Base-by-base conservation (phyloP, 1,284 basidiomycete species). In the Heterobasidion occidentale region DNA sequence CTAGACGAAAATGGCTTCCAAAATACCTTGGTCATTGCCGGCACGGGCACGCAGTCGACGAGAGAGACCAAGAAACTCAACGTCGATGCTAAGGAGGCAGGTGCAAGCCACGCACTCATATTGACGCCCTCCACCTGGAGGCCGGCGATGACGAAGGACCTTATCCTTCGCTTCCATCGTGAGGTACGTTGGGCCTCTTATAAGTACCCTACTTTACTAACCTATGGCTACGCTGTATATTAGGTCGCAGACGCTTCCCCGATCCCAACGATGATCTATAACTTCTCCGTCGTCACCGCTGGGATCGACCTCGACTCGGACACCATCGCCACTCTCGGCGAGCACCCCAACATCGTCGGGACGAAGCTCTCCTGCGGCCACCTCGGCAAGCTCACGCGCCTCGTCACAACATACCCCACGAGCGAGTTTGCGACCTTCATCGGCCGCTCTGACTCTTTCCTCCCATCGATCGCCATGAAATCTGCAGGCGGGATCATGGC, bases 261-360 rank as follows among this genome's bases (percentile, higher is more conserved):
- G 0, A 79, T 96, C 51, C 93, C 92, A 0, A 84, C 88, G 47
- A 87, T 96, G 86, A 79, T 95, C 53, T 96, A 96, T 78, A 95
- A 95, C 73, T 95, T 93, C 74, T 90, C 94, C 49, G 71, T 73
- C 33, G 86, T 88, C 11, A 90, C 91, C 0, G 84, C 90, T 0
- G 92, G 93, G 9, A 81, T 92, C 62, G 91, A 97, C 68, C 82
- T 96, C 56, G 87, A 91, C 68, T 92, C 90, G 0, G 92, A 95
- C 69, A 79, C 83, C 53, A 81, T 97, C 63, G 77, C 78, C 55
- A 75, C 78, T 20, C 78, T 95, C 36, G 83, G 88, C 4, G 70
- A 79, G 54, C 92, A 95, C 67, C 90, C 89, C 11, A 94, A 94
- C 73, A 92, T 93, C 64, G 90, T 94, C 61, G 93, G 92, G 58